Evolutionary conservation across 345 rosid species (phyloP).

Genomic region (Barbarea vulgaris): DNA sequence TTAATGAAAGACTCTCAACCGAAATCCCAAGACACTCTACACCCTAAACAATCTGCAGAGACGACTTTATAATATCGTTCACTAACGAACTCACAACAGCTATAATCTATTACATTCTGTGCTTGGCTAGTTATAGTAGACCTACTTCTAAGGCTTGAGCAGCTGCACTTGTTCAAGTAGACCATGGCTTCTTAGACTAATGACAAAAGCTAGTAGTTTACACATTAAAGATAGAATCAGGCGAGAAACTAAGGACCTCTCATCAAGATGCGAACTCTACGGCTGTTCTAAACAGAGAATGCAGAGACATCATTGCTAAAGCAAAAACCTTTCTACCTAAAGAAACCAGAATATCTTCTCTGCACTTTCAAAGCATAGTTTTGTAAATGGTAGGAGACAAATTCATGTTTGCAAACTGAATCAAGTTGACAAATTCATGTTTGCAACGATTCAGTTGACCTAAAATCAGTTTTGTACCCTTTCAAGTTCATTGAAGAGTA

Average conservation of each 20-base stretch:
- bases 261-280: not conserved
- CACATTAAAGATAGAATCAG: not conserved
- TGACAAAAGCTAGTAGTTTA: not conserved
- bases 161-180: not conserved
- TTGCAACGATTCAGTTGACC: slow-evolving; percentile 9
- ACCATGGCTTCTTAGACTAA: not conserved
- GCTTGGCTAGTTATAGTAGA: not conserved
- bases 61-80: not conserved
- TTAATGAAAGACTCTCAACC: not conserved
- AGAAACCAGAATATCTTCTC: not conserved
- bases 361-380: not conserved
- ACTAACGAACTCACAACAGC: not conserved
- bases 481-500: slow-evolving; percentile 13
- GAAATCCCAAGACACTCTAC: not conserved
- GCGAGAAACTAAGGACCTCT: not conserved
- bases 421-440: not conserved
- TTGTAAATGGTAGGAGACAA: not conserved
- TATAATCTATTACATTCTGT: not conserved
- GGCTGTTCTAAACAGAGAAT: not conserved
- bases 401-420: slow-evolving; percentile 10
- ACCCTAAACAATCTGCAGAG: not conserved
- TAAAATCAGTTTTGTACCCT: not conserved
- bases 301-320: not conserved
- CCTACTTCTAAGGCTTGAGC: not conserved
- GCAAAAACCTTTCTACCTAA: not conserved